Conservation (phyloP, 2,329 filamentous ascomycete species). For the Davidsoniella virescens region DNA sequence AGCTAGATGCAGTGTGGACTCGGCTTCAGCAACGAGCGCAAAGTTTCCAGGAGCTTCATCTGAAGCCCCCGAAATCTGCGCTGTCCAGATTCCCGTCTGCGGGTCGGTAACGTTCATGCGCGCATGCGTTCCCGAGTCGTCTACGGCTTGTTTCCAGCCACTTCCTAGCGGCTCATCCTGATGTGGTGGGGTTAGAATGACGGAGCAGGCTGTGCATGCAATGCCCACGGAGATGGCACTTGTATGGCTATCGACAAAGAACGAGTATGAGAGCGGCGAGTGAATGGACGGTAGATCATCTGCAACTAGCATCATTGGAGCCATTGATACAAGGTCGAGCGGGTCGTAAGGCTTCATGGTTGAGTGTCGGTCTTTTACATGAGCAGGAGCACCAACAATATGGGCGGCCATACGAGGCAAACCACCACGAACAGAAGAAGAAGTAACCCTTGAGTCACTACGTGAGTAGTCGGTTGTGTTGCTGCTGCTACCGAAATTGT, state of each 20-base stretch:
- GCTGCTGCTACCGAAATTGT: not conserved
- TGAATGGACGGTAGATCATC: not conserved
- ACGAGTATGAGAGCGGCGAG: slow-evolving; percentile 2
- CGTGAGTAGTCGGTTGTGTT: not conserved
- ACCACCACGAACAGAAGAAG: not conserved
- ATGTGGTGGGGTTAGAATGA: slow-evolving; percentile 3
- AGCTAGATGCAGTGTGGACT: slow-evolving; percentile 9
- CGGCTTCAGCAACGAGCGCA: slow-evolving; percentile 10
- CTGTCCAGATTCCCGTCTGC: slow-evolving; percentile 10
- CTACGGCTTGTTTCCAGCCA: slow-evolving; percentile 11
- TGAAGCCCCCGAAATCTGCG: not conserved
- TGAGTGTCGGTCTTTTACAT: not conserved
- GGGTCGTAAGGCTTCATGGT: slow-evolving; percentile 2
- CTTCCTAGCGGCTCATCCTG: not conserved
- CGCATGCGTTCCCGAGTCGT: slow-evolving; percentile 10
- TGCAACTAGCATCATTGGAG: slow-evolving; percentile 7
- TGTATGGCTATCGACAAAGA: slow-evolving; percentile 12
- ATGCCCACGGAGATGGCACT: slow-evolving; percentile 9
- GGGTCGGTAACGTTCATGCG: slow-evolving; percentile 10
- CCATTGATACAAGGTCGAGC: slow-evolving; percentile 5
- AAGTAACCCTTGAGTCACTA: not conserved
- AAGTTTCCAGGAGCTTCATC: slow-evolving; percentile 1
- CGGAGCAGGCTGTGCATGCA: slow-evolving; percentile 10
- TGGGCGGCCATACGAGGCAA: not conserved
- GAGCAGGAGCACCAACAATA: not conserved